Percentiles rank a stretch among this genome's conserved stretches.
Conservation (phyloP, 441 rosid genomes). For the Kokia cookei region DNA sequence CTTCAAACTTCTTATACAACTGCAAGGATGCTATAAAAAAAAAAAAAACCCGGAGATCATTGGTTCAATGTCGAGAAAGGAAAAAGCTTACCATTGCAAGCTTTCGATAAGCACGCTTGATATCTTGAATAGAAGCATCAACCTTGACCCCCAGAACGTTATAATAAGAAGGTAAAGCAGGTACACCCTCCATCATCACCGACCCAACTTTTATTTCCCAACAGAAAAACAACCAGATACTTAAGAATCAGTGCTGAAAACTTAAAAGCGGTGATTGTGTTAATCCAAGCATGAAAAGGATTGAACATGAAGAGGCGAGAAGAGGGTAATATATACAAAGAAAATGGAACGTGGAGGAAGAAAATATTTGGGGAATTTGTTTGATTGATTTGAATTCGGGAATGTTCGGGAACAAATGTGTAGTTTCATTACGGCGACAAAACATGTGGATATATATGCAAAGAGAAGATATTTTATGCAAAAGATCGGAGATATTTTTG, state of each 20-base stretch:
- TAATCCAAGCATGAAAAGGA: not conserved
- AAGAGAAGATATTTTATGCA: not conserved
- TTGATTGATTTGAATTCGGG: not conserved
- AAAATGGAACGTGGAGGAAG: no score
- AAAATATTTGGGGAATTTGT: not conserved
- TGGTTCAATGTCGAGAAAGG: not conserved
- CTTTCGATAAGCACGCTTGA: constrained; percentile 60
- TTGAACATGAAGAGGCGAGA: not conserved
- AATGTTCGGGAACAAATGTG: not conserved
- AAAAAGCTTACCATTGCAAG: constrained; percentile 60
- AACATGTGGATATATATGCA: not conserved
- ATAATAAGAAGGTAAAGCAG: constrained; percentile 36
- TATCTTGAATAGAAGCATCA: constrained; percentile 44
- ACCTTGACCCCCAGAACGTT: constrained; percentile 48
- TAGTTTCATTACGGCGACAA: not conserved
- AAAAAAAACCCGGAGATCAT: not conserved
- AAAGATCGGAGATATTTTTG: not conserved
- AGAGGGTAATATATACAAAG: not conserved
- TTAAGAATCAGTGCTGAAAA: not conserved
- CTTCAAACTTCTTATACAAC: not conserved
- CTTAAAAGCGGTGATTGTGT: not conserved
- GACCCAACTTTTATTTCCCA: not conserved
- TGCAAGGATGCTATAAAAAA: not conserved
- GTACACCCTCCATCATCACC: constrained; percentile 3
- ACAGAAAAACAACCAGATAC: not conserved